Percentiles rank a stretch among this genome's conserved stretches.
phyloP scores from a whole-genome alignment of 176 grass and related monocot genomes.

The Eleusine indica region DNA sequence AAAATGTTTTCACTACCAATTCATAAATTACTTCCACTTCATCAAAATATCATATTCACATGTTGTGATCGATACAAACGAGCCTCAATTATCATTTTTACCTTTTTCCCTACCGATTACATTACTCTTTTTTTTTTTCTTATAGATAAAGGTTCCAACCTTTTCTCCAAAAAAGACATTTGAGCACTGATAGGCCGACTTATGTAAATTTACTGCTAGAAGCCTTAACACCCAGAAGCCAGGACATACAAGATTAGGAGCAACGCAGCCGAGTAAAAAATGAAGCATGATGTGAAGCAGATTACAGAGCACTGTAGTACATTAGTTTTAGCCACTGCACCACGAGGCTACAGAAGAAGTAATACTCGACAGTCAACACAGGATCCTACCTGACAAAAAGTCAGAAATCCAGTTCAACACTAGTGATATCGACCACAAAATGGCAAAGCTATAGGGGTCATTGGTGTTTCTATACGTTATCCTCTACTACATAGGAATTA shows the following conservation, averaged over 20 bases:
- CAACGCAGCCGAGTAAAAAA: not conserved
- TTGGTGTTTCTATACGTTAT: not conserved
- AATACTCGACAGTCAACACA: not conserved
- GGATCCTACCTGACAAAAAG: not conserved
- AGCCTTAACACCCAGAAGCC: not conserved
- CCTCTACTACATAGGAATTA: not conserved
- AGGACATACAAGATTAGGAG: not conserved
- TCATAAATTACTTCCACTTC: no score
- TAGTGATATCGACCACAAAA: not conserved
- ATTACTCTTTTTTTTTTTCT: no score
- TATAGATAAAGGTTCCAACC: no score
- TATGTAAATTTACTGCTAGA: not conserved
- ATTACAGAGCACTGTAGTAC: not conserved
- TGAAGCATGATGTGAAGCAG: not conserved
- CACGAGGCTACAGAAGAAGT: not conserved
- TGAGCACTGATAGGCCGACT: no score
- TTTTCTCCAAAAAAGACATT: no score
- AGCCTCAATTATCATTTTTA: no score
- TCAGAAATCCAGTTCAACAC: constrained; percentile 4
- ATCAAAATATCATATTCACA: no score
- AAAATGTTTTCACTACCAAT: no score
- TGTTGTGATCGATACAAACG: no score
- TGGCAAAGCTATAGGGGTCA: not conserved
- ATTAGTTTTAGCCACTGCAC: not conserved
- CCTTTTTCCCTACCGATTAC: no score